phyloP scores from a whole-genome alignment of 1,139 yeast genomes.

The Zygosaccharomyces sapae region DNA sequence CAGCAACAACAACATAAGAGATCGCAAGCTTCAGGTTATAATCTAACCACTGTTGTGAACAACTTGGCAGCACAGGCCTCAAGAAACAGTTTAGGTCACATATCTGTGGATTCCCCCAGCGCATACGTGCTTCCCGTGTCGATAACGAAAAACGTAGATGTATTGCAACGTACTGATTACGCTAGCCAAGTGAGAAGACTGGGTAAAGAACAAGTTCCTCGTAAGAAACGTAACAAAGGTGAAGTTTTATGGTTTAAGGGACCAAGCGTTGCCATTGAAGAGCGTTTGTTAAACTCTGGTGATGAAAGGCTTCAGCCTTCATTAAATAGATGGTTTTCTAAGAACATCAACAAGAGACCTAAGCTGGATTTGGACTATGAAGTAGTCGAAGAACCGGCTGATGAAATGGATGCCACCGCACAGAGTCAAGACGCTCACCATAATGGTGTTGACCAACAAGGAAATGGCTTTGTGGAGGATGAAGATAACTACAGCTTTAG shows the following conservation, averaged over 20 bases:
- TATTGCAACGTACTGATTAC: conserved; percentile 30
- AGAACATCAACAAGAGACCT: conserved; percentile 18
- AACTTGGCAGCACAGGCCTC: conserved; percentile 30
- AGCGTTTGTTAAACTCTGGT: conserved; percentile 42
- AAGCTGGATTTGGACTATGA: conserved; percentile 27
- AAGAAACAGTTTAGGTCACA: conserved; percentile 23
- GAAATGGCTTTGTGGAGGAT: conserved; percentile 3
- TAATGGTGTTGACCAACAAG: neutral
- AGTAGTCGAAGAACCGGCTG: conserved; percentile 26
- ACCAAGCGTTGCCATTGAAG: conserved; percentile 62
- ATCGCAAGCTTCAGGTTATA: conserved; percentile 25
- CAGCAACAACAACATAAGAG: conserved; percentile 23
- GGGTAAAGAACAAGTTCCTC: conserved; percentile 30
- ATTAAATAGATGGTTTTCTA: conserved; percentile 24
- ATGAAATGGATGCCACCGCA: conserved; percentile 11
- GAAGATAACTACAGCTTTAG: conserved; percentile 10
- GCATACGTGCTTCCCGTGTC: conserved; percentile 30
- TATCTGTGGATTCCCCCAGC: conserved; percentile 30
- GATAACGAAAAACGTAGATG: conserved; percentile 26
- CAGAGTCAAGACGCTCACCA: conserved; percentile 1
- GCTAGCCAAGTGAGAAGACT: conserved; percentile 31
- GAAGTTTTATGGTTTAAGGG: conserved; percentile 77
- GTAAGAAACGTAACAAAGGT: conserved; percentile 33
- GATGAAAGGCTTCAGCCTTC: conserved; percentile 21
- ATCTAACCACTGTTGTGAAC: conserved; percentile 25